phyloP scores from a whole-genome alignment of 257 asterid species.

The Primulina tabacum region DNA sequence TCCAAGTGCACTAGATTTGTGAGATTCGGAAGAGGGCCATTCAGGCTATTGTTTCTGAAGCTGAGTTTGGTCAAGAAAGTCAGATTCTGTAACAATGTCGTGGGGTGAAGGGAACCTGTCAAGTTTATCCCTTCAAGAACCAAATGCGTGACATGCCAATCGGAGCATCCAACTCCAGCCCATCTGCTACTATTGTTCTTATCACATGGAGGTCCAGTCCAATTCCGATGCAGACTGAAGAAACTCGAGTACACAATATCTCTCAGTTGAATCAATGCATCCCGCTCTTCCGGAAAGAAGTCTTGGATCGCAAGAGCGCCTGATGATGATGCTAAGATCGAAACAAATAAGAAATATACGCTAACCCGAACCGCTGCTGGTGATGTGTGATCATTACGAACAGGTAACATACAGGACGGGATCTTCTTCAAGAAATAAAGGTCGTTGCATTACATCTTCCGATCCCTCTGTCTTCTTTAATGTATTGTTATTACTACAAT shows the following conservation, averaged over 20 bases:
- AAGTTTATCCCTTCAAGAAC: not conserved
- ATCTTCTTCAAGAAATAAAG: not conserved
- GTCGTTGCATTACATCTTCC: not conserved
- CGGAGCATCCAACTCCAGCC: not conserved
- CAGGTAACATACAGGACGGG: not conserved
- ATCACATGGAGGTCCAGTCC: not conserved
- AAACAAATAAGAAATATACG: not conserved
- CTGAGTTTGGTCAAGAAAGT: not conserved
- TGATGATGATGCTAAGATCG: not conserved
- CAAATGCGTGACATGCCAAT: not conserved
- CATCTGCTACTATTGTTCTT: not conserved
- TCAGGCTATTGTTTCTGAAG: not conserved
- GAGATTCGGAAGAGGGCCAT: not conserved
- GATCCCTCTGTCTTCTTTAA: not conserved
- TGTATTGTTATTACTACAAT: too few relatives aligned
- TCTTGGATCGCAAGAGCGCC: not conserved
- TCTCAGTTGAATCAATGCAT: not conserved
- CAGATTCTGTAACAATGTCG: not conserved
- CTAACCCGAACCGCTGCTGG: not conserved
- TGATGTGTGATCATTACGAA: too few relatives aligned
- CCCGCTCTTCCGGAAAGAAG: not conserved
- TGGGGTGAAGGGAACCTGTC: not conserved
- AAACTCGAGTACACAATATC: not conserved
- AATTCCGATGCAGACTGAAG: not conserved
- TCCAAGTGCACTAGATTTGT: not conserved